Base-by-base conservation (phyloP, 805 yeast genomes). In the Yarrowia phangngaensis region DNA sequence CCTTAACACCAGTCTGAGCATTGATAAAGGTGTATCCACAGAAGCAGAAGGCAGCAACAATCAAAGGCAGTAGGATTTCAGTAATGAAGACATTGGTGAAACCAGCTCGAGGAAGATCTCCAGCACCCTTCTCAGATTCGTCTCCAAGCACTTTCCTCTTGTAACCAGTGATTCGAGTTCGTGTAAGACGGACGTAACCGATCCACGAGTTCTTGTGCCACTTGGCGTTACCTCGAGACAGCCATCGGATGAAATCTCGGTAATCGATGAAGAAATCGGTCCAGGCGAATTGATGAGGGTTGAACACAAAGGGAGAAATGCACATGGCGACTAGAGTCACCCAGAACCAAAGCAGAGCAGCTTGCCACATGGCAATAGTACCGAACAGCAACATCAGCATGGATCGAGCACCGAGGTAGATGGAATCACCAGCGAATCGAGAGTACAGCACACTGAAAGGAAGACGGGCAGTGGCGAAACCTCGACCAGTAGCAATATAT, bases 251-350 rank as follows among this genome's bases (percentile, higher is more conserved):
- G 70, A 78, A 92, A 64, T 87, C 95, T 67, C 95, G 79, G 77
- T 92, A 92, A 68, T 92, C 98, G 65, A 90, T 79, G 70, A 90
- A 87, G 78, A 84, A 90, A 69, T 89, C 97, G 64, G 82, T 84
- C 89, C 94, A 83, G 45, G 96, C 80, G 68, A 89, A 92, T 73
- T 92, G 97, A 70, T 90, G 97, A 38, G 98, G 98, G 70, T 92
- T 92, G 79, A 87, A 92, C 53, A 92, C 63, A 67, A 90, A 88
- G 61, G 98, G 98, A 40, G 97, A 82, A 58, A 87, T 78, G 70
- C 87, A 76, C 70, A 92, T 75, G 3, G 97, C 85, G 38, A 88
- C 74, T 58, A 88, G 72, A 14, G 95, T 83, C 52, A 92, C 82
- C 97, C 97, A 92, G 79, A 92, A 92, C 96, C 97, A 92, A 55